Conservation (phyloP, 2,329 filamentous ascomycete genomes). For the Alternaria sp. region DNA sequence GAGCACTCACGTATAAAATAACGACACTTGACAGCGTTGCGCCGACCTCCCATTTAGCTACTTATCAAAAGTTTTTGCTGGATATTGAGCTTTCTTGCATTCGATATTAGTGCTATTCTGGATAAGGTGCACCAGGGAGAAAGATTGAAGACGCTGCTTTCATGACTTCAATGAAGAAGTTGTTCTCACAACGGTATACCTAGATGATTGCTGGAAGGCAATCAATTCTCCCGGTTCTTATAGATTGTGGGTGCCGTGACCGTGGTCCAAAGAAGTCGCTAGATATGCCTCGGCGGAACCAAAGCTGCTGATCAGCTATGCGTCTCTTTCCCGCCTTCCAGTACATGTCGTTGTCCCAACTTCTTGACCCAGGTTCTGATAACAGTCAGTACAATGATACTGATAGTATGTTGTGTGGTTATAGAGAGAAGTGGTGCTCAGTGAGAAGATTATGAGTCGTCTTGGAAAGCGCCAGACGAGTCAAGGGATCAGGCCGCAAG, state of each 20-base stretch:
- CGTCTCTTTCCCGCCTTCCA: no score
- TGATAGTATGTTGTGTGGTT: no score
- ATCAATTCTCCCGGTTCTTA: background rate
- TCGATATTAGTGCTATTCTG: background rate
- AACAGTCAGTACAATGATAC: background rate
- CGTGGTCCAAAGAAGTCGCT: background rate
- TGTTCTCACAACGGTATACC: no score
- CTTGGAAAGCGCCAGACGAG: constrained; percentile 32
- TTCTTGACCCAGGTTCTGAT: background rate
- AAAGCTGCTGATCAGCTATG: background rate
- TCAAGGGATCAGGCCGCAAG: constrained; percentile 27
- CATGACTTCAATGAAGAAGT: background rate
- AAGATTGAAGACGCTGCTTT: background rate
- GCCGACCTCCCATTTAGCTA: background rate
- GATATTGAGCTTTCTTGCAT: background rate
- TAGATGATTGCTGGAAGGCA: no score
- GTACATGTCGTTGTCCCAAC: no score
- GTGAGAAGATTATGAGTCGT: constrained; percentile 49
- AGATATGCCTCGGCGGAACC: background rate
- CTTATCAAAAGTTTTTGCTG: background rate
- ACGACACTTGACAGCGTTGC: background rate
- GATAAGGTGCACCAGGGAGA: no score
- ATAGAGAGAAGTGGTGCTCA: constrained; percentile 25
- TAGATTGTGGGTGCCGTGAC: background rate
- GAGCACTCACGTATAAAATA: background rate